phyloP scores from a whole-genome alignment of 1,284 basidiomycete species.

The Gymnopus androsaceus region DNA sequence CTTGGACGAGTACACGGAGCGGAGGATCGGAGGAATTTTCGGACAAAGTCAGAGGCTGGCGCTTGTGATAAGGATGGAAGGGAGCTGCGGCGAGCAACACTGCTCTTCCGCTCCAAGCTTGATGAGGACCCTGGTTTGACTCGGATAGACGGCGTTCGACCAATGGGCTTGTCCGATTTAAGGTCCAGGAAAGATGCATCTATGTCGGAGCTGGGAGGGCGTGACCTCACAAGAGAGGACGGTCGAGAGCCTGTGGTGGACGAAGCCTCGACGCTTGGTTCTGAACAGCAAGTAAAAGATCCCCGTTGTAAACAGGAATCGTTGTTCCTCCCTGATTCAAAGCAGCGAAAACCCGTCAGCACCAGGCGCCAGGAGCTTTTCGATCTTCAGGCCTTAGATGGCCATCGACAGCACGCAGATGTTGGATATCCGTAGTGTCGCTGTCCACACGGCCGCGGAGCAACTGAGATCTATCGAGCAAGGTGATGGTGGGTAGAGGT shows the following conservation, averaged over 20 bases:
- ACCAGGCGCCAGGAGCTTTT: constrained; percentile 32
- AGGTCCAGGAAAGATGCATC: constrained; percentile 34
- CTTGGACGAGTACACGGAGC: constrained; percentile 72
- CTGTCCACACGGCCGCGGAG: constrained; percentile 69
- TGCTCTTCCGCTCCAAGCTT: constrained; percentile 71
- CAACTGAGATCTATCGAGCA: constrained; percentile 66
- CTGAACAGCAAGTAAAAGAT: constrained; percentile 68
- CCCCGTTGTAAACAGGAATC: constrained; percentile 73
- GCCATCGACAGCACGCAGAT: constrained; percentile 46
- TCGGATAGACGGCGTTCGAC: constrained; percentile 70
- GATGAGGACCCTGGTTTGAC: constrained; percentile 69
- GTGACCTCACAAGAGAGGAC: constrained; percentile 57
- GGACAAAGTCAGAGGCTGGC: constrained; percentile 54
- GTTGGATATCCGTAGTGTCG: constrained; percentile 58
- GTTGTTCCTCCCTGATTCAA: constrained; percentile 65
- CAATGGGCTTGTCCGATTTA: constrained; percentile 44
- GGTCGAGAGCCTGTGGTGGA: constrained; percentile 50
- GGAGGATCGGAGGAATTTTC: constrained; percentile 67
- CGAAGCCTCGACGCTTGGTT: constrained; percentile 41
- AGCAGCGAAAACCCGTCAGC: constrained; percentile 37
- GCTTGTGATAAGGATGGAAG: constrained; percentile 71
- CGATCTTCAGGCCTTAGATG: constrained; percentile 36
- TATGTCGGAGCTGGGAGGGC: constrained; percentile 58
- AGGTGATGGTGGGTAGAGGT: constrained; percentile 61
- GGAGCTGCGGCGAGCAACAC: constrained; percentile 72